These are phyloP conservation scores for Leccinum rimulosum DNA, from an alignment of 768 basidiomycete species.

Conservation along the genomic window DNA sequence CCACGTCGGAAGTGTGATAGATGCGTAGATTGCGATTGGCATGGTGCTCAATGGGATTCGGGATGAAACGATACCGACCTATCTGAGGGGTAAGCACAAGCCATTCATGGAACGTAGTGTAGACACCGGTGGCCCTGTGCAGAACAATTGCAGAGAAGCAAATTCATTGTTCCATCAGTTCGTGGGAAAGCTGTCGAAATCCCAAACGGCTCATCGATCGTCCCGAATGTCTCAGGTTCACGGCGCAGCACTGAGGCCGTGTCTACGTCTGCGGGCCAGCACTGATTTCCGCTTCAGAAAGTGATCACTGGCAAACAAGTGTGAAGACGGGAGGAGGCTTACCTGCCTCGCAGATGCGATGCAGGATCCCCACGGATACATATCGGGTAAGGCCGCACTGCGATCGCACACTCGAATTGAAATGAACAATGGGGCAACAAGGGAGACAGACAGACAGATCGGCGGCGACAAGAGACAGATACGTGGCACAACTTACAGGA, in stretches of 20 bases:
- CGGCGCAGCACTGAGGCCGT: conserved; percentile 14
- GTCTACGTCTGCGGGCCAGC: not conserved
- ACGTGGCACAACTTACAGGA: not conserved
- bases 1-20: not conserved
- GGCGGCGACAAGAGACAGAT: not conserved
- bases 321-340: not conserved
- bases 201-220: not conserved
- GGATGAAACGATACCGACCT: not conserved
- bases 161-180: not conserved
- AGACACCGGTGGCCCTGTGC: not conserved
- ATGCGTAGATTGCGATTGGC: not conserved
- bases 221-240: not conserved
- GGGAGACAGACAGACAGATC: not conserved
- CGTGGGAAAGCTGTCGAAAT: not conserved
- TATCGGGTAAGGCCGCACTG: not conserved
- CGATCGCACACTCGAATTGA: not conserved
- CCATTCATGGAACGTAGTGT: not conserved
- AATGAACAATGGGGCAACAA: not conserved
- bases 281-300: not conserved
- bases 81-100: not conserved
- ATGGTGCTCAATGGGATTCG: not conserved
- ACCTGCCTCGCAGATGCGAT: not conserved
- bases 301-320: not conserved
- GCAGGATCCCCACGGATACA: not conserved
- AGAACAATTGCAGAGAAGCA: not conserved